Evolutionary conservation across 1,284 basidiomycete genomes (phyloP).

Genomic region (Mycena citricolor): DNA sequence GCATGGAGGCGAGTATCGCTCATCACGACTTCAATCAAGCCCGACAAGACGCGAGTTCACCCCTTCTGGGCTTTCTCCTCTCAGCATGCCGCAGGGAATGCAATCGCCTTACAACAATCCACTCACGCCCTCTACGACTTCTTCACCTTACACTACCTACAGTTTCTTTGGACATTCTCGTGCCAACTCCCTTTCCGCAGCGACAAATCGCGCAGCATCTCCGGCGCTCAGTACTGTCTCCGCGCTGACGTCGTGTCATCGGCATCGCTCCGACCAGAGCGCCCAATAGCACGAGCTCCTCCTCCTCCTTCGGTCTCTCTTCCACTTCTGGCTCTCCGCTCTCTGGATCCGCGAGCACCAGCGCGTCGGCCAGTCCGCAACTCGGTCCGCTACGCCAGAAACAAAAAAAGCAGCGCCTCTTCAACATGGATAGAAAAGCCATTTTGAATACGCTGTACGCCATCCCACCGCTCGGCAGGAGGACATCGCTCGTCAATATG

Average conservation of each 20-base stretch:
- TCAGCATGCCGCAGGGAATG: slow-evolving; percentile 22
- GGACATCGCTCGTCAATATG: slow-evolving; percentile 74
- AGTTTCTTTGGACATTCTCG: slow-evolving; percentile 40
- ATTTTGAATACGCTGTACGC: slow-evolving; percentile 67
- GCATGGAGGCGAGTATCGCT: no score
- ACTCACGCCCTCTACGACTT: slow-evolving; percentile 37
- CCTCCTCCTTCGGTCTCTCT: slow-evolving; percentile 29
- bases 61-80: slow-evolving; percentile 4
- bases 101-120: slow-evolving; percentile 36
- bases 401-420: slow-evolving; percentile 70
- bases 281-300: no score
- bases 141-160: slow-evolving; percentile 36
- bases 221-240: slow-evolving; percentile 60
- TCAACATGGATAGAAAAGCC: slow-evolving; percentile 71
- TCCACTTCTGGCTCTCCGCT: slow-evolving; percentile 22
- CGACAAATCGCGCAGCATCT: slow-evolving; percentile 53
- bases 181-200: slow-evolving; percentile 43
- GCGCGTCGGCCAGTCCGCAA: no score
- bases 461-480: slow-evolving; percentile 74
- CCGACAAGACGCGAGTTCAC: no score
- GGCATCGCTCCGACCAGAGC: slow-evolving; percentile 36
- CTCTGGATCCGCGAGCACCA: no score
- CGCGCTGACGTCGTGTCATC: slow-evolving; percentile 52
- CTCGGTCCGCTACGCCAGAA: slow-evolving; percentile 48
- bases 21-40: no score